phyloP scores from a whole-genome alignment of 1,139 yeast species.

The Magnusiomyces fungicola region DNA sequence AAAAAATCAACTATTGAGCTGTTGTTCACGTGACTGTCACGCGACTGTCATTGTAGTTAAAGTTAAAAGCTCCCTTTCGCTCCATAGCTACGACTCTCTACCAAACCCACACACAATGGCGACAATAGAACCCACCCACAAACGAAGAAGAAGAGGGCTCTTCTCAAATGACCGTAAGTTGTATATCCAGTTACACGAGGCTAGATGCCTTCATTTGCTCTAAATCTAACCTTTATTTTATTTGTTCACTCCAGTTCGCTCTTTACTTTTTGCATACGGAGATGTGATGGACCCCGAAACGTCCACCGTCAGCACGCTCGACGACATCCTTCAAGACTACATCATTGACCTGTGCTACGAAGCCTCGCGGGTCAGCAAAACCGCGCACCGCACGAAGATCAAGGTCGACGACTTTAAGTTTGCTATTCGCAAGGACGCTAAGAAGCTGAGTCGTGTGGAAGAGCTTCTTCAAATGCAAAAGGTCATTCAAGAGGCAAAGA shows the following conservation, averaged over 20 bases:
- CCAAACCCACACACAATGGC: conserved; percentile 7
- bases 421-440: conserved; percentile 74
- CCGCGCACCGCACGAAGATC: conserved; percentile 60
- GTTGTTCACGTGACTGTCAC: too few species aligned
- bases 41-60: too few species aligned
- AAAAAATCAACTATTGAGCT: too few species aligned
- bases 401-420: conserved; percentile 85
- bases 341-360: conserved; percentile 61
- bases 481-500: conserved; percentile 71
- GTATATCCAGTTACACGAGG: background rate
- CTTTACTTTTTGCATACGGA: conserved; percentile 77
- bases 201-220: background rate
- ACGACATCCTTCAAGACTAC: conserved; percentile 76
- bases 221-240: background rate
- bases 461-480: conserved; percentile 70
- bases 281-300: conserved; percentile 74
- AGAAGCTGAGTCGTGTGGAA: conserved; percentile 75
- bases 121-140: conserved; percentile 8
- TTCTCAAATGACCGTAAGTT: conserved; percentile 9
- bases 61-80: too few species aligned
- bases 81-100: too few species aligned
- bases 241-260: conserved; percentile 40
- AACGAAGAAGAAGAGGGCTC: conserved; percentile 14
- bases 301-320: conserved; percentile 70
- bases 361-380: conserved; percentile 46